These are phyloP conservation scores for Fraxinus cuspidata DNA, from an alignment of 257 asterid genomes.

Conservation along the genomic window DNA sequence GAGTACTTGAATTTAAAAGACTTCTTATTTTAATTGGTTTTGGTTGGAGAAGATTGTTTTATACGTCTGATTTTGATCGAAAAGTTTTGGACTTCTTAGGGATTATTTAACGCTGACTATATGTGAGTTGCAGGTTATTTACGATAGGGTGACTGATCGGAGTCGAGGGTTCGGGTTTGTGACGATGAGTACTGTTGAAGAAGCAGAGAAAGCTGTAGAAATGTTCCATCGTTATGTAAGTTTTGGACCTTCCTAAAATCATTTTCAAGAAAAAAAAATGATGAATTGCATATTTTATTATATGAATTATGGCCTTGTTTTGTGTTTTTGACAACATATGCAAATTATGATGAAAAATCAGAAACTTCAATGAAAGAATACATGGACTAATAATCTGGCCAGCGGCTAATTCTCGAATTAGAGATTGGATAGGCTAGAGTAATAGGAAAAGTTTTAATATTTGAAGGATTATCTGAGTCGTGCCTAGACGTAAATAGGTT, in stretches of 20 bases:
- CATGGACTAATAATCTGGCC: neutral
- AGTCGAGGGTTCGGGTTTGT: slow-evolving; percentile 98
- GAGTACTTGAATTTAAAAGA: neutral
- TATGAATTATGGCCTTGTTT: neutral
- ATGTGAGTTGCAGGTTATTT: slow-evolving; percentile 58
- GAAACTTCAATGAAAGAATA: slow-evolving; percentile 5
- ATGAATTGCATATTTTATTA: neutral
- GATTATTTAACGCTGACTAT: neutral
- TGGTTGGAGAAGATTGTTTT: neutral
- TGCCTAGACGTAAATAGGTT: neutral
- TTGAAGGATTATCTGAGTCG: neutral
- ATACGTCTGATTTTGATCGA: neutral
- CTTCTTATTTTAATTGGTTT: too few species aligned
- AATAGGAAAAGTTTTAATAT: neutral
- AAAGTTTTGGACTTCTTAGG: neutral
- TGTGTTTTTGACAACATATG: neutral
- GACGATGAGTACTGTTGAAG: slow-evolving; percentile 83
- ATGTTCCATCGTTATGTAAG: slow-evolving; percentile 79
- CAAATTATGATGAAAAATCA: neutral
- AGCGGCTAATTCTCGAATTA: slow-evolving; percentile 1
- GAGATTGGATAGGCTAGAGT: neutral
- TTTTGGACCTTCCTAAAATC: slow-evolving; percentile 9
- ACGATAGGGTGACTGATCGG: slow-evolving; percentile 72
- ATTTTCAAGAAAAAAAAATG: neutral
- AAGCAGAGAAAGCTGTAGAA: slow-evolving; percentile 88